Evolutionary conservation across 1,139 yeast species (phyloP), one percentile per base, ranked within the genome.

Genomic region (Taphrina betulina): DNA sequence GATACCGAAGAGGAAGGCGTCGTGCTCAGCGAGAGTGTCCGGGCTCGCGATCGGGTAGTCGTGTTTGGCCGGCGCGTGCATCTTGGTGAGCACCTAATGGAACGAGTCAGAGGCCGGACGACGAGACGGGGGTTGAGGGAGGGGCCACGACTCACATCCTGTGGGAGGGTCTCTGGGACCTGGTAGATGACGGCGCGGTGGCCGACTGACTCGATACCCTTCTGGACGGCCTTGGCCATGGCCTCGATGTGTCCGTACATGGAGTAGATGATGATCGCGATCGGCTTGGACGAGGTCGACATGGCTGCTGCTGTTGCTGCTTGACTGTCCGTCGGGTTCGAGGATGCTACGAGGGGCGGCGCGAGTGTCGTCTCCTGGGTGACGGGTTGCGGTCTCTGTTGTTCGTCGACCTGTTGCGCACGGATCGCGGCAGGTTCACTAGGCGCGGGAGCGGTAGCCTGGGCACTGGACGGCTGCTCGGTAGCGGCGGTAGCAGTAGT

Each of bases 241-340:
- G 69, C 66, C 58, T 74, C 72, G 60, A 81, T 70, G 67, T 83
- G 89, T 56, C 85, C 85, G 68, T 80, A 82, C 68, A 83, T 72
- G 56, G 95, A 80, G 79, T 88, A 88, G 70, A 82, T 81, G 70
- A 88, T 77, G 66, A 88, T 84, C 58, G 83, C 84, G 57, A 79
- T 71, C 65, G 75, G 78, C 43, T 74, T 74, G 57, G 78, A 76
- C 79, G 76, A 77, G 65, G 58, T 63, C 12, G 55, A 43, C 31
- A 35, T 51, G 24, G 26, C 29, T 26, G 10, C 35, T 44, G 29
- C 41, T 14, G 14, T 19, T 37, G 41, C 12, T n/a, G n/a, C n/a
- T n/a, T n/a, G n/a, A n/a, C n/a, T n/a, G n/a, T n/a, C n/a, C n/a
- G n/a, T n/a, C n/a, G n/a, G n/a, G n/a, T n/a, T n/a, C 12, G 31